Percentiles rank a stretch among this genome's conserved stretches.
Conservation (phyloP, 106 monocot species). For the Narthecium ossifragum region DNA sequence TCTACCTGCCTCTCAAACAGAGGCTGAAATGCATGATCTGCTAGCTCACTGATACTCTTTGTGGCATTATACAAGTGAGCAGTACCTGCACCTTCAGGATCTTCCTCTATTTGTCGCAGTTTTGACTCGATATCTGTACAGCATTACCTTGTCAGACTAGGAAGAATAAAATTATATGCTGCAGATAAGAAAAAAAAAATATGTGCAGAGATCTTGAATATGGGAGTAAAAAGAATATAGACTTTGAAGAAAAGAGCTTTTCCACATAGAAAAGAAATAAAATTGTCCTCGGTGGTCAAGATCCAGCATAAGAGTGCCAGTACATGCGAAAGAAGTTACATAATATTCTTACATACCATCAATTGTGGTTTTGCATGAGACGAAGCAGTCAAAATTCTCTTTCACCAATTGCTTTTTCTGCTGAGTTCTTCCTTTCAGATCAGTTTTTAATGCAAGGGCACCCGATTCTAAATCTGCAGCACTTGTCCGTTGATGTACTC, state of each 20-base stretch:
- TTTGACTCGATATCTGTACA: conserved; percentile 91
- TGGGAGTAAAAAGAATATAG: neutral
- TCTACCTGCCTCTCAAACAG: conserved; percentile 94
- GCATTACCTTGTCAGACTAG: neutral
- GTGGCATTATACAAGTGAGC: conserved; percentile 67
- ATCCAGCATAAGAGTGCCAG: too few relatives aligned
- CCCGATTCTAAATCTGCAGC: conserved; percentile 91
- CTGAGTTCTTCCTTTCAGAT: conserved; percentile 93
- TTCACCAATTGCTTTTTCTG: conserved; percentile 95
- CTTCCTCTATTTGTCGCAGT: conserved; percentile 92
- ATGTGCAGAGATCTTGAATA: neutral
- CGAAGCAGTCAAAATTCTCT: conserved; percentile 99
- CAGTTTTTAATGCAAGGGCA: conserved; percentile 73
- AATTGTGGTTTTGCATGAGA: conserved; percentile 98
- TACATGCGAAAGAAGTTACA: too few relatives aligned
- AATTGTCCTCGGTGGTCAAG: too few relatives aligned
- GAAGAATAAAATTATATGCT: too few relatives aligned
- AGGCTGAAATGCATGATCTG: conserved; percentile 97
- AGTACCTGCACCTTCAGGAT: conserved; percentile 97
- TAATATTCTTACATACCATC: conserved; percentile 51
- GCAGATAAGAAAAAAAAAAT: neutral
- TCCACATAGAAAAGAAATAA: too few relatives aligned
- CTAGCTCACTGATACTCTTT: conserved; percentile 55
- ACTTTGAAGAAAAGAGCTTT: neutral
- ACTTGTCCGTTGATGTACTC: conserved; percentile 86